Percentiles rank a stretch among this genome's conserved stretches.
Evolutionary conservation across 495 filamentous ascomycete genomes (phyloP).

Genomic region (Tuber brumale): DNA sequence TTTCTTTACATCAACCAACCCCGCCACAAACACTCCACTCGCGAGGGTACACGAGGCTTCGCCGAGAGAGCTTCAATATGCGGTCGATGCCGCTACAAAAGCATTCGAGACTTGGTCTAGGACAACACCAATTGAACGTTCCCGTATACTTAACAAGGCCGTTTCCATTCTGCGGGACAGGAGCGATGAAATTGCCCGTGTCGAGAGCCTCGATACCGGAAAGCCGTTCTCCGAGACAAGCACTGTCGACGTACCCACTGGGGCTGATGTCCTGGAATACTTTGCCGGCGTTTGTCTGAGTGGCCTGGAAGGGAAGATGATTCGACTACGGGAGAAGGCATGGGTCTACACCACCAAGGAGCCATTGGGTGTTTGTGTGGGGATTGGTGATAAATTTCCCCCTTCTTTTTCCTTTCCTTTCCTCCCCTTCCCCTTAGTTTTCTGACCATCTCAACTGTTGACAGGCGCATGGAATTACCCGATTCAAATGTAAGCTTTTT

Average conservation of each 20-base stretch:
- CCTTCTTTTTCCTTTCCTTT: not conserved
- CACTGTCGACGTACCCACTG: slow-evolving; percentile 66
- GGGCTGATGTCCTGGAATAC: slow-evolving; percentile 71
- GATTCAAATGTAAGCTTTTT: not conserved
- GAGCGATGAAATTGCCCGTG: slow-evolving; percentile 62
- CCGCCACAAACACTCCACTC: slow-evolving; percentile 57
- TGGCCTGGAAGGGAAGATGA: slow-evolving; percentile 64
- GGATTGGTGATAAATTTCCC: slow-evolving; percentile 61
- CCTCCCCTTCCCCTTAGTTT: slow-evolving; percentile 9
- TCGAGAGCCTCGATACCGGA: slow-evolving; percentile 68
- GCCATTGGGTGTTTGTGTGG: slow-evolving; percentile 67
- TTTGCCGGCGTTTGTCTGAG: slow-evolving; percentile 65
- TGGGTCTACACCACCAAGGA: slow-evolving; percentile 71
- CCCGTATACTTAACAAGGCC: slow-evolving; percentile 64
- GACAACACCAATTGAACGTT: slow-evolving; percentile 57
- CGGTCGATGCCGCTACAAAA: slow-evolving; percentile 54
- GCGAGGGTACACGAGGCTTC: slow-evolving; percentile 61
- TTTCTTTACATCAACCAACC: slow-evolving; percentile 59
- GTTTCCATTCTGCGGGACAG: slow-evolving; percentile 58
- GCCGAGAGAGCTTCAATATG: slow-evolving; percentile 57
- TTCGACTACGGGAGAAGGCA: slow-evolving; percentile 60
- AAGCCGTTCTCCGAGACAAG: slow-evolving; percentile 70
- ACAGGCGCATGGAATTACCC: slow-evolving; percentile 2
- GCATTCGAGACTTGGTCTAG: slow-evolving; percentile 64
- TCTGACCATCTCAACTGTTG: not conserved